These are phyloP conservation scores for Metahyphopichia silvanorum DNA, from an alignment of 805 yeast species.

Conservation along the genomic window DNA sequence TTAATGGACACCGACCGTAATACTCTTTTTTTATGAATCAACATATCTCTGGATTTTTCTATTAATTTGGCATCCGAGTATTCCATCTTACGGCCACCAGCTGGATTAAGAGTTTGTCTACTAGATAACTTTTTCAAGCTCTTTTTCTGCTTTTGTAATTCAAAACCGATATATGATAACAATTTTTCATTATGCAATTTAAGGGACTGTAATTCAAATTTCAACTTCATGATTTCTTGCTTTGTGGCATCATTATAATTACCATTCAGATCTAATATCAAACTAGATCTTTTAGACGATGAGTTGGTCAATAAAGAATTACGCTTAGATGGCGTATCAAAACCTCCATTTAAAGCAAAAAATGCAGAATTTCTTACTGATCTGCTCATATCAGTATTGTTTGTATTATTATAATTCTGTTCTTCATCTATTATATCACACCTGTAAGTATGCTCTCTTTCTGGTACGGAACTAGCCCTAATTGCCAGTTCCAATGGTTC, in stretches of 20 bases:
- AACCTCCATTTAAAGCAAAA: constrained; percentile 26
- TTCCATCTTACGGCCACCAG: constrained; percentile 22
- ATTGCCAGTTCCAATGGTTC: constrained; percentile 17
- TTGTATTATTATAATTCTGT: constrained; percentile 2
- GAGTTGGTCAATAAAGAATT: constrained; percentile 9
- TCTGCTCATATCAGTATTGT: not conserved
- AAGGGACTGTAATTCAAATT: constrained; percentile 52
- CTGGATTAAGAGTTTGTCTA: constrained; percentile 27
- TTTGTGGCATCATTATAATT: constrained; percentile 26
- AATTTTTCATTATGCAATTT: constrained; percentile 55
- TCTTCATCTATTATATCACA: constrained; percentile 12
- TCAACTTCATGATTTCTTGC: constrained; percentile 49
- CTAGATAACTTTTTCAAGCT: constrained; percentile 37
- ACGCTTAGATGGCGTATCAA: constrained; percentile 9
- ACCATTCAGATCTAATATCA: constrained; percentile 13
- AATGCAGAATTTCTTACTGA: constrained; percentile 23
- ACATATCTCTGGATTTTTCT: constrained; percentile 42
- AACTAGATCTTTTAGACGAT: constrained; percentile 32
- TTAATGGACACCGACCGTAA: constrained; percentile 37
- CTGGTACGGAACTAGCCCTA: constrained; percentile 28
- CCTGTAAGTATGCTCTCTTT: constrained; percentile 12
- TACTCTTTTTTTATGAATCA: constrained; percentile 42
- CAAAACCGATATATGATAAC: constrained; percentile 55
- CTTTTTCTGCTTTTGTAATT: constrained; percentile 47
- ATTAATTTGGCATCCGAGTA: constrained; percentile 55